Conservation (phyloP, 305 asterid species). For the Fraxinus ornus region DNA sequence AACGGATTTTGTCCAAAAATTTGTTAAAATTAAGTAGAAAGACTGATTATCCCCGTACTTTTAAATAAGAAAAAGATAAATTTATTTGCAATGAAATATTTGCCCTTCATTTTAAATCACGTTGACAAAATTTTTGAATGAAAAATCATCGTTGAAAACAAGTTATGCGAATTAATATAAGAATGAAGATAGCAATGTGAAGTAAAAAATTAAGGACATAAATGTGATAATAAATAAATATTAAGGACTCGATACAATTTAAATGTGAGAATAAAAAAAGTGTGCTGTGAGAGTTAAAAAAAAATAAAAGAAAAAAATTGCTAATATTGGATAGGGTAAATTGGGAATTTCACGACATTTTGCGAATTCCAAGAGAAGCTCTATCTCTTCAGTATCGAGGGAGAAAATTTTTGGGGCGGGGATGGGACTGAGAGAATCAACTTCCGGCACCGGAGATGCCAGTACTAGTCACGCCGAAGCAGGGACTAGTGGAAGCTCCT, state of each 20-base stretch:
- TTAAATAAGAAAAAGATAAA: not conserved
- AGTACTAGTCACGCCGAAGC: slow-evolving; percentile 38
- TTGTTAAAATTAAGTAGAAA: not conserved
- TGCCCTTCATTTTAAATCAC: not conserved
- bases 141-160: not conserved
- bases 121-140: not conserved
- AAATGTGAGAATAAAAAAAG: not conserved
- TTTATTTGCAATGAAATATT: too few species aligned
- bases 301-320: not conserved
- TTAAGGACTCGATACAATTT: not conserved
- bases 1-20: not conserved
- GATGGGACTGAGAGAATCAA: slow-evolving; percentile 50
- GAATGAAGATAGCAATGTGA: not conserved
- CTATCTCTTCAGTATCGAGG: not conserved
- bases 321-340: not conserved
- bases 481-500: slow-evolving; percentile 36
- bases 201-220: not conserved
- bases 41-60: too few species aligned
- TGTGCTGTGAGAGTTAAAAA: not conserved
- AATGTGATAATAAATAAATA: not conserved
- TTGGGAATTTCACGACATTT: not conserved
- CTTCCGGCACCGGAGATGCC: slow-evolving; percentile 40
- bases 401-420: not conserved
- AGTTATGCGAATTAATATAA: not conserved
- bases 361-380: slow-evolving; percentile 2